phyloP scores from a whole-genome alignment of 1,284 basidiomycete species.

The Stygiomarasmius scandens region DNA sequence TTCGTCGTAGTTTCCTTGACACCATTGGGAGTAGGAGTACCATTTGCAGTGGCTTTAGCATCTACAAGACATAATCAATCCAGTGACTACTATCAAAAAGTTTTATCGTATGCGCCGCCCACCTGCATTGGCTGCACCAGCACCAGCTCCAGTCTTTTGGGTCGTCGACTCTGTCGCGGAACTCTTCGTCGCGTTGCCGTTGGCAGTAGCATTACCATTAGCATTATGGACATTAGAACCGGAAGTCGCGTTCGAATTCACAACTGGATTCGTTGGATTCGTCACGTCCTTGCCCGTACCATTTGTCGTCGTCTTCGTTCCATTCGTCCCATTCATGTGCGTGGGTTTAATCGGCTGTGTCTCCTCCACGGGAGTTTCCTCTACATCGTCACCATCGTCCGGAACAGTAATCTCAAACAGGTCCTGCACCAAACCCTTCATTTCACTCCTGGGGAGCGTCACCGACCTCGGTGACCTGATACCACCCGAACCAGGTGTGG shows the following conservation, averaged over 20 bases:
- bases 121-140: neutral
- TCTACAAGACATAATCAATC: neutral
- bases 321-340: neutral
- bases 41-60: neutral
- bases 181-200: neutral
- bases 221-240: neutral
- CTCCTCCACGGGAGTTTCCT: neutral
- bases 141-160: neutral
- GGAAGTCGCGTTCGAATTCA: too few species aligned
- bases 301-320: too few species aligned
- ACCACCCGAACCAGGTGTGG: conserved; percentile 39
- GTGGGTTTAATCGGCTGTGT: neutral
- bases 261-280: too few species aligned
- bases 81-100: neutral
- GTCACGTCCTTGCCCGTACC: too few species aligned
- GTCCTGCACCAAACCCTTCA: conserved; percentile 38
- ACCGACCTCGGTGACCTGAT: conserved; percentile 36
- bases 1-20: neutral
- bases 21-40: neutral
- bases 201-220: neutral
- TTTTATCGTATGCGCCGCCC: neutral
- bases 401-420: conserved; percentile 38
- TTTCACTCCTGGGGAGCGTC: conserved; percentile 36
- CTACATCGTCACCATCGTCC: neutral
- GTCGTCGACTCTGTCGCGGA: neutral